phyloP scores from a whole-genome alignment of 1,284 basidiomycete species.

The Stygiomarasmius scandens region DNA sequence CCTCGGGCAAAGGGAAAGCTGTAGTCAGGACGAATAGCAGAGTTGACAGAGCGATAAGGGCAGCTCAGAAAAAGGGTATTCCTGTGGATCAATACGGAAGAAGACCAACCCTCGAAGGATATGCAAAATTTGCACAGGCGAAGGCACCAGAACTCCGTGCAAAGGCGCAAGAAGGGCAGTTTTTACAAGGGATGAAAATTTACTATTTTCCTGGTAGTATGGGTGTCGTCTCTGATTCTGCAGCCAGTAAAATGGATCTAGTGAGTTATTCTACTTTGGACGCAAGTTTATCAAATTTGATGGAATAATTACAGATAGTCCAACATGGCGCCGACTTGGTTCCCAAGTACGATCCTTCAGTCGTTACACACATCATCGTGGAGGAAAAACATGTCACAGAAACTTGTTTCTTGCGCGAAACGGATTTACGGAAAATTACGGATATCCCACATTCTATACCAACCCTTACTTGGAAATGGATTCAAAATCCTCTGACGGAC shows the following conservation, averaged over 20 bases:
- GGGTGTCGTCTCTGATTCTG: constrained; percentile 49
- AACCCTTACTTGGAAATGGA: constrained; percentile 66
- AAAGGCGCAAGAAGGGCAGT: constrained; percentile 23
- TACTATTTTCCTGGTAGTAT: constrained; percentile 64
- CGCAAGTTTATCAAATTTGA: background rate
- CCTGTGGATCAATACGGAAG: background rate
- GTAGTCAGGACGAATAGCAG: background rate
- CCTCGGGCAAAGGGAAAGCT: background rate
- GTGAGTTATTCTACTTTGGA: constrained; percentile 37
- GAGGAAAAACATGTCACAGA: constrained; percentile 31
- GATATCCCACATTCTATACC: constrained; percentile 66
- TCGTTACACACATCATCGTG: constrained; percentile 67
- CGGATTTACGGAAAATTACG: constrained; percentile 47
- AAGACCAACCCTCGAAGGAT: constrained; percentile 25
- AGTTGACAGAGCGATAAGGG: background rate
- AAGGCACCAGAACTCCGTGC: background rate
- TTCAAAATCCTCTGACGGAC: constrained; percentile 30
- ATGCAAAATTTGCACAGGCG: constrained; percentile 38
- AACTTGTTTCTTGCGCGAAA: constrained; percentile 36
- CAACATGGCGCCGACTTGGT: constrained; percentile 58
- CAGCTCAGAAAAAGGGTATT: background rate
- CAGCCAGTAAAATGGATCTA: constrained; percentile 59
- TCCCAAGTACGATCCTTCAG: constrained; percentile 52
- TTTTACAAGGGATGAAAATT: constrained; percentile 54
- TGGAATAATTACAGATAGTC: constrained; percentile 46